phyloP scores from a whole-genome alignment of 1,284 basidiomycete species.

The Neolentinus lepideus region DNA sequence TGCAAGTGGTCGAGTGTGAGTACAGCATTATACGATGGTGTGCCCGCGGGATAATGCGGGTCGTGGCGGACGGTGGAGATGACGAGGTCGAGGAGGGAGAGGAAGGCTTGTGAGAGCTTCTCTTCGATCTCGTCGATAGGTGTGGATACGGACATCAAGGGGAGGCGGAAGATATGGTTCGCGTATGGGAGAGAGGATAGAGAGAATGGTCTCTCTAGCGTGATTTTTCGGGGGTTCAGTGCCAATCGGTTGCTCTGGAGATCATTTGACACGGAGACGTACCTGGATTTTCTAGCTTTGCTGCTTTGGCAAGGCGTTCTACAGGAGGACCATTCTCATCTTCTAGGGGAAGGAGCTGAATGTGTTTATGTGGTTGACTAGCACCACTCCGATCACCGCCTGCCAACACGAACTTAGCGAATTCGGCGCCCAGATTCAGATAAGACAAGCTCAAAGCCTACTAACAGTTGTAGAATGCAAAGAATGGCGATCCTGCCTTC shows the following conservation, averaged over 20 bases:
- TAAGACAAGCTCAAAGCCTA: not conserved
- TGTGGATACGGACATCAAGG: slow-evolving; percentile 36
- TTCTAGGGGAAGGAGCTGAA: slow-evolving; percentile 72
- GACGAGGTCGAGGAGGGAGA: slow-evolving; percentile 71
- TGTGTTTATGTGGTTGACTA: slow-evolving; percentile 82
- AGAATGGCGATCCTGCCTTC: slow-evolving; percentile 47
- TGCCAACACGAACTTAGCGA: slow-evolving; percentile 17
- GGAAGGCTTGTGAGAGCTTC: slow-evolving; percentile 55
- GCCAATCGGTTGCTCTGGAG: no score
- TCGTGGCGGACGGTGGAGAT: slow-evolving; percentile 71
- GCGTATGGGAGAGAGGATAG: slow-evolving; percentile 68
- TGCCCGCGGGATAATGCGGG: slow-evolving; percentile 48
- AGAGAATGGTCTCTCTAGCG: slow-evolving; percentile 65
- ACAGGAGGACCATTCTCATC: slow-evolving; percentile 62
- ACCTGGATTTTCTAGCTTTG: slow-evolving; percentile 56
- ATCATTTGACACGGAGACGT: slow-evolving; percentile 11
- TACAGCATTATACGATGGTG: slow-evolving; percentile 77
- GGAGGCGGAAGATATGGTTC: slow-evolving; percentile 66
- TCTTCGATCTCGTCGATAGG: slow-evolving; percentile 44
- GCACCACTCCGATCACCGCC: slow-evolving; percentile 80
- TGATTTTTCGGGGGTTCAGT: no score
- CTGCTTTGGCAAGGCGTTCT: slow-evolving; percentile 56
- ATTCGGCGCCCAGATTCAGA: not conserved
- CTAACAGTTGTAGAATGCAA: slow-evolving; percentile 85
- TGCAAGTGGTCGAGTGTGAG: slow-evolving; percentile 81